Conservation (phyloP, 75 land plant species). For the Picea glauca region DNA sequence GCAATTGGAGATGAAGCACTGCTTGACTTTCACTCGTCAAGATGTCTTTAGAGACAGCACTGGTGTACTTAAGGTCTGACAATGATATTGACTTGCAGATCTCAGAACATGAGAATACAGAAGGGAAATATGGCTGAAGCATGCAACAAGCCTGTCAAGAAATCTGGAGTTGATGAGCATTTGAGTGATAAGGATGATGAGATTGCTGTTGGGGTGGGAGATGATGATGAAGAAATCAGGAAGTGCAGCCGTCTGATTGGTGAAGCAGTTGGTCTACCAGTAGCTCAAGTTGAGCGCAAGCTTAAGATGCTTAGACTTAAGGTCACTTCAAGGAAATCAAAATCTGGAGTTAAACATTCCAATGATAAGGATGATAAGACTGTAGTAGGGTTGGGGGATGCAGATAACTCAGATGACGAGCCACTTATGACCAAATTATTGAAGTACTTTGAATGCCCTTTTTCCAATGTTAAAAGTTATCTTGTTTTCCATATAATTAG, state of each 20-base stretch:
- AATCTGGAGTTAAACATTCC: no score
- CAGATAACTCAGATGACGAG: no score
- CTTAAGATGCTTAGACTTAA: not conserved
- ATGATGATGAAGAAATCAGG: not conserved
- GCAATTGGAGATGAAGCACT: no score
- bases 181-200: constrained; percentile 5
- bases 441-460: no score
- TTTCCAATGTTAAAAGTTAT: no score
- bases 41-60: not conserved
- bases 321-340: not conserved
- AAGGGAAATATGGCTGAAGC: constrained; percentile 1
- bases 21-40: not conserved
- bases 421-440: not conserved
- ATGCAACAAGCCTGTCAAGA: not conserved
- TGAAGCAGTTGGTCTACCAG: not conserved
- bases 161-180: not conserved
- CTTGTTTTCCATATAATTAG: no score
- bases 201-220: constrained; percentile 10
- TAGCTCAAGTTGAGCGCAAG: not conserved
- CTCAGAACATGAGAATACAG: not conserved
- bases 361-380: no score
- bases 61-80: not conserved
- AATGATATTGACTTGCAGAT: constrained; percentile 1
- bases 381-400: no score
- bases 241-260: not conserved